Evolutionary conservation across 345 rosid genomes (phyloP), one percentile per base, ranked within the genome.

Genomic region (Citrus cavaleriei): DNA sequence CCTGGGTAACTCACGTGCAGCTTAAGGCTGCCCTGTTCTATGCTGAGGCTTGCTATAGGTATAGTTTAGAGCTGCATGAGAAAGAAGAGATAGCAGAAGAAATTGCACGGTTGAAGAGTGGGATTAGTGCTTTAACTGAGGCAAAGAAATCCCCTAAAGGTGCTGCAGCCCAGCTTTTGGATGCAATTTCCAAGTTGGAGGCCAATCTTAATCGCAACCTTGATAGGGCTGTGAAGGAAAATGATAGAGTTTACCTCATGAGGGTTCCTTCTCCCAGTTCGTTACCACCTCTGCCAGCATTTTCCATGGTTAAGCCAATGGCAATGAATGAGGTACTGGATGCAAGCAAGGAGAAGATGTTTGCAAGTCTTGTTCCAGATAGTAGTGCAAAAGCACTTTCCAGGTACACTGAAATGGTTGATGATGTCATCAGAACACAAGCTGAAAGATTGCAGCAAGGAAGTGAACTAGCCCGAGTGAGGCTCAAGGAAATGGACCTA

Each of bases 381-480:
- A 91, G 88, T 79, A 96, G 99, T 84, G 97, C 98, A 55, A 96
- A 96, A 83, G 93, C 98, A 77, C 97, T 96, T 85, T 96, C 99
- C 35, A 93, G 97, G 87, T 96, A 96, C 82, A 94, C 98, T 76
- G 98, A 96, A 86, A 96, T 96, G 98, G 94, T 94, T 46, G 99
- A 96, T 79, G 94, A 96, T 78, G 85, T 94, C 40, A 96, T 94
- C 82, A 90, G 99, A 81, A 89, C 90, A 70, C 97, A 93, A 83
- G 98, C 99, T 64, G 99, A 96, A 88, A 93, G 90, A 84, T 84
- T 96, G 85, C 99, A 96, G 86, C 95, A 94, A 87, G 98, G 93
- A 73, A 96, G 99, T 71, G 98, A 96, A 80, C 87, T 96, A 32
- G 80, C 99, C 81, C 87, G 99, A 69, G 97, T 96, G 75, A 93